Conservation (phyloP, 2,329 filamentous ascomycete species). For the Phyllosticta ampelicida region DNA sequence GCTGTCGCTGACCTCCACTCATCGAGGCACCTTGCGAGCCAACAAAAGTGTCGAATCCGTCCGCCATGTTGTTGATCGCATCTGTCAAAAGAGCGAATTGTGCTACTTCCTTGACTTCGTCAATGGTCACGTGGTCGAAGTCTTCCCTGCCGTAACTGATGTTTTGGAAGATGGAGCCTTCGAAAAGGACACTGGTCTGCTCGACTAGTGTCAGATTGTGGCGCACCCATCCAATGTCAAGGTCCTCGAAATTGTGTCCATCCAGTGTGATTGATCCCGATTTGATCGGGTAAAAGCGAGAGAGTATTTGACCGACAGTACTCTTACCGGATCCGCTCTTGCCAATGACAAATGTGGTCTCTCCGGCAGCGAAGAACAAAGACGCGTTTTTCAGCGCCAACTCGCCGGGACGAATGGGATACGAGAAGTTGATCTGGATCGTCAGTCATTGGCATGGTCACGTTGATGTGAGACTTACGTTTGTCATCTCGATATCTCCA, state of each 20-base stretch:
- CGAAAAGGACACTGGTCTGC: slow-evolving; percentile 71
- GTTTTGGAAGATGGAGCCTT: slow-evolving; percentile 68
- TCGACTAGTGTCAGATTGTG: slow-evolving; percentile 71
- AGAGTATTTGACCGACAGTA: slow-evolving; percentile 69
- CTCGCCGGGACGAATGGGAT: slow-evolving; percentile 57
- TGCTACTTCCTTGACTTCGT: slow-evolving; percentile 52
- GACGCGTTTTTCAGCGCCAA: slow-evolving; percentile 50
- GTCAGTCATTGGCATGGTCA: background rate
- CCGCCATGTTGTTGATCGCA: slow-evolving; percentile 54
- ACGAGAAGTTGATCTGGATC: slow-evolving; percentile 64
- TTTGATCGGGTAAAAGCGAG: slow-evolving; percentile 62
- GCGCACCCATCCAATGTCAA: slow-evolving; percentile 64
- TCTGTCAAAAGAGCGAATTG: slow-evolving; percentile 58
- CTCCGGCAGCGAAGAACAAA: slow-evolving; percentile 60
- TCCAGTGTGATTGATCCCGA: slow-evolving; percentile 61
- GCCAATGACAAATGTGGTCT: slow-evolving; percentile 73
- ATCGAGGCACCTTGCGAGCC: slow-evolving; percentile 59
- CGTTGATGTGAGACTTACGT: slow-evolving; percentile 40
- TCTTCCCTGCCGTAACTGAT: slow-evolving; percentile 57
- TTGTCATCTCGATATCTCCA: slow-evolving; percentile 58
- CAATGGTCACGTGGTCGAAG: slow-evolving; percentile 37
- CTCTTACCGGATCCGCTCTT: slow-evolving; percentile 88
- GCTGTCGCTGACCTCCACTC: slow-evolving; percentile 77
- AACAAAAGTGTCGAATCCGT: slow-evolving; percentile 61
- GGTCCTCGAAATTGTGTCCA: slow-evolving; percentile 45